Base-by-base conservation (phyloP, 345 rosid species). In the Schrenkiella parvula region DNA sequence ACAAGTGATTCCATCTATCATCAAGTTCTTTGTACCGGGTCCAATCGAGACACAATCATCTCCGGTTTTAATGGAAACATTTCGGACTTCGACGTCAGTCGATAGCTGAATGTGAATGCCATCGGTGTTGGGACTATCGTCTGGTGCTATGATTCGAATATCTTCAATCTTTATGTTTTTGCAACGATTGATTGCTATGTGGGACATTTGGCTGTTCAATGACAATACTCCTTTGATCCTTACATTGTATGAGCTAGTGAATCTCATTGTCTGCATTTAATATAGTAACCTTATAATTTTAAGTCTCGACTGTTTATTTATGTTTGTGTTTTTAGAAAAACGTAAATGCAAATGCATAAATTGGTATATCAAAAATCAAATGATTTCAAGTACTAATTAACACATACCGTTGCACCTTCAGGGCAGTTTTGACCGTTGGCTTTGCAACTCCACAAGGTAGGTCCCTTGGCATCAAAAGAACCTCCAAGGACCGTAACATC, bases 31-130 rank as follows among this genome's bases (percentile, higher is more conserved):
- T 19, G 87, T 72, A 21, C 89, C 93, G 0, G 85, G 85, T 15
- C 90, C 87, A 9, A 88, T 71, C 0, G 92, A 88, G 55, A 85
- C 54, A 57, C 92, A 85, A 37, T 87, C 92, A 25, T 87, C 89
- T 4, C 89, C 92, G 0, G 92, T 87, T 57, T 70, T 69, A 31
- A 88, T 80, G 38, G 57, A 76, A 8, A 77, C 74, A 65, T 79
- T 73, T 15, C 73, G 38, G 64, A 86, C 79, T 6, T 82, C 82
- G 12, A 86, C 72, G 2, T 70, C 66, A 1, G 66, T 72, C 0
- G 89, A 87, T 35, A 25, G 8, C 14, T 81, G 80, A 21, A 88
- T 70, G 60, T 88, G 92, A 70, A 88, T 88, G n/a, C 92, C 92
- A 35, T 85, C 89, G 2, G 91, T 87, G 80, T 87, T 87, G 3